Base-by-base conservation (phyloP, 2,329 filamentous ascomycete genomes). In the Sporothrix globosa region DNA sequence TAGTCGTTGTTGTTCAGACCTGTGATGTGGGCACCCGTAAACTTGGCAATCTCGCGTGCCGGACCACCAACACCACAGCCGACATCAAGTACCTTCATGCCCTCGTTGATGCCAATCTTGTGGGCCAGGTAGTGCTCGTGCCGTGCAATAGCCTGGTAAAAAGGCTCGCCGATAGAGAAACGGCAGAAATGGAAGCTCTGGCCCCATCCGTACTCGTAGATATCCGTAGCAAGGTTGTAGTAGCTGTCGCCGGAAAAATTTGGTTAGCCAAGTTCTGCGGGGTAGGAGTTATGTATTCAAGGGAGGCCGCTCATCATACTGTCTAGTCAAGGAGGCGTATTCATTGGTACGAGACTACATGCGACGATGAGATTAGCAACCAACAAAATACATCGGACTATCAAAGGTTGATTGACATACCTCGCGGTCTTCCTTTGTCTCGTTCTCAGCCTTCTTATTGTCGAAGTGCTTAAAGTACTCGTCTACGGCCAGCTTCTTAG, bases 1-100 rank as follows among this genome's bases (percentile, higher is more conserved):
- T 99, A 99, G 83, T 97, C 93, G 82, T 98, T 98, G 89, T 97
- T 98, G 89, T 98, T 99, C 80, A 98, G 83, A 56, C 96, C 96
- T 30, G 93, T 91, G 73, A 98, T 87, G 76, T 97, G 93, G 76
- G 88, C 91, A 73, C 92, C 95, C 13, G 92, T 91, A 83, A 99
- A 99, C 83, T 96, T 96, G 82, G 92, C 92, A 77, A 99, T 98
- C 84, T 98, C 94, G 73, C 94, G 89, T 7, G 95, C 96, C 27
- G 96, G 96, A 61, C 96, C 96, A 77, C 96, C 96, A 69, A 98
- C 93, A 86, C 96, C 96, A 77, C 96, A 99, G 73, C 96, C 96
- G 72, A 99, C 96, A 78, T 99, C 96, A 41, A 99, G 86, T 21
- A 98, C 95, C 78, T 88, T 92, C 90, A 96, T 95, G 77, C 89